These are phyloP conservation scores for Chaetomium cochliodes DNA, from an alignment of 495 filamentous ascomycete species.

Conservation along the genomic window DNA sequence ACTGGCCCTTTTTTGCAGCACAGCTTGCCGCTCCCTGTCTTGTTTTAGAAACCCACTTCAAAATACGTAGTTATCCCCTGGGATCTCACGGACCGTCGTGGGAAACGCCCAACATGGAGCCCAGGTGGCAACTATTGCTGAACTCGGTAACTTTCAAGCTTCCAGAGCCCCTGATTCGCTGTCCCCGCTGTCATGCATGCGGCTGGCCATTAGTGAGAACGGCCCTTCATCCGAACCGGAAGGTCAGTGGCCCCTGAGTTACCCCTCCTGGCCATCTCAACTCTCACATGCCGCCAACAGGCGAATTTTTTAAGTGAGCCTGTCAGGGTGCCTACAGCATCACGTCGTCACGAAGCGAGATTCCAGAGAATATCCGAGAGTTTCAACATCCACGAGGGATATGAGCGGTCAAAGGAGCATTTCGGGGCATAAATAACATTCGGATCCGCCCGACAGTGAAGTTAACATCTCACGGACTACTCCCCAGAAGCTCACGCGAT, in stretches of 20 bases:
- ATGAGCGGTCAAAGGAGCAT: not conserved
- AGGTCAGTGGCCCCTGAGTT: conserved; percentile 3
- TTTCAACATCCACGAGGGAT: not conserved
- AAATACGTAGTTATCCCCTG: too few species aligned
- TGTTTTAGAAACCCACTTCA: too few species aligned
- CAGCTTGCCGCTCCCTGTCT: too few species aligned
- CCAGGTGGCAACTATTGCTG: conserved; percentile 4
- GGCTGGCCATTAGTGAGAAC: conserved; percentile 2
- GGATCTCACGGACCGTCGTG: not conserved
- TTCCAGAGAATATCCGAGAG: not conserved
- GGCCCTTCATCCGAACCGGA: conserved; percentile 1
- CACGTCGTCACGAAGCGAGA: not conserved
- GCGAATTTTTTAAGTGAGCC: not conserved
- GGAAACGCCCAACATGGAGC: conserved; percentile 8
- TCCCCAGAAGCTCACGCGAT: not conserved
- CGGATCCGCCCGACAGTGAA: not conserved
- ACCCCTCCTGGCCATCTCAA: conserved; percentile 4
- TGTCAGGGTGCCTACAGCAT: conserved; percentile 2
- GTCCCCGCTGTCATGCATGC: not conserved
- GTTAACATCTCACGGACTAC: not conserved
- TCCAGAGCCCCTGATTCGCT: not conserved
- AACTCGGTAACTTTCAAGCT: not conserved
- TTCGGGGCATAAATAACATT: not conserved
- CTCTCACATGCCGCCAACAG: not conserved
- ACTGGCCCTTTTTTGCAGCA: too few species aligned